phyloP scores from a whole-genome alignment of 768 basidiomycete genomes.

The Boletus coccyginus region DNA sequence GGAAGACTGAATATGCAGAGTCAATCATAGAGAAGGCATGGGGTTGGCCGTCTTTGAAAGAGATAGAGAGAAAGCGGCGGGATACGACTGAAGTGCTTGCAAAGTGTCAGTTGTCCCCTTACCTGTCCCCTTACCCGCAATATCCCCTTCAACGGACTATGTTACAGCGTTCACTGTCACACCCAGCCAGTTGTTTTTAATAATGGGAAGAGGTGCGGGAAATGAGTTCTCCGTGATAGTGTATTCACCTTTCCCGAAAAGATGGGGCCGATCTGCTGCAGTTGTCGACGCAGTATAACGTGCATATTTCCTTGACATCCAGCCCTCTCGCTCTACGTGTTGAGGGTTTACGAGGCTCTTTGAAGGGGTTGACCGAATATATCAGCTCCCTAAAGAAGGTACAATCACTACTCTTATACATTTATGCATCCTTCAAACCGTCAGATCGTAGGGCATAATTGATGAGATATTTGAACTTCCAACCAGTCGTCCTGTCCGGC shows the following conservation, averaged over 20 bases:
- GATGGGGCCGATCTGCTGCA: conserved; percentile 64
- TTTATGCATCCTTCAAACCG: background rate
- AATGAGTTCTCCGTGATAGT: background rate
- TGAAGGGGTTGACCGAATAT: conserved; percentile 47
- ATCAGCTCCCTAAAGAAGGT: conserved; percentile 52
- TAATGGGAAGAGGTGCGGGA: conserved; percentile 64
- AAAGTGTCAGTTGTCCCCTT: conserved; percentile 39
- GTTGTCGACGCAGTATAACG: conserved; percentile 56
- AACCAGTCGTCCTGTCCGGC: conserved; percentile 37
- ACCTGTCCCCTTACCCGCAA: background rate
- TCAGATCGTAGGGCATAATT: conserved; percentile 19
- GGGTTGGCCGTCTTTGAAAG: conserved; percentile 63
- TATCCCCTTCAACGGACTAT: conserved; percentile 2
- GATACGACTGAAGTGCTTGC: conserved; percentile 48
- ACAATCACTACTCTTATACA: background rate
- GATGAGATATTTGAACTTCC: conserved; percentile 44
- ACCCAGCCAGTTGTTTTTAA: conserved; percentile 60
- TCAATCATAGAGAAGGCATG: conserved; percentile 63
- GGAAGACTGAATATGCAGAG: conserved; percentile 42
- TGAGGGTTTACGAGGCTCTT: conserved; percentile 52
- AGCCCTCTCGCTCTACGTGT: conserved; percentile 58
- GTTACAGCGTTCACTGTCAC: conserved; percentile 53
- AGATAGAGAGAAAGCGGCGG: conserved; percentile 47
- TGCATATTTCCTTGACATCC: conserved; percentile 56
- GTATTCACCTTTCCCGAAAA: conserved; percentile 26